phyloP scores from a whole-genome alignment of 345 rosid genomes.

The Rhizophora apiculata region DNA sequence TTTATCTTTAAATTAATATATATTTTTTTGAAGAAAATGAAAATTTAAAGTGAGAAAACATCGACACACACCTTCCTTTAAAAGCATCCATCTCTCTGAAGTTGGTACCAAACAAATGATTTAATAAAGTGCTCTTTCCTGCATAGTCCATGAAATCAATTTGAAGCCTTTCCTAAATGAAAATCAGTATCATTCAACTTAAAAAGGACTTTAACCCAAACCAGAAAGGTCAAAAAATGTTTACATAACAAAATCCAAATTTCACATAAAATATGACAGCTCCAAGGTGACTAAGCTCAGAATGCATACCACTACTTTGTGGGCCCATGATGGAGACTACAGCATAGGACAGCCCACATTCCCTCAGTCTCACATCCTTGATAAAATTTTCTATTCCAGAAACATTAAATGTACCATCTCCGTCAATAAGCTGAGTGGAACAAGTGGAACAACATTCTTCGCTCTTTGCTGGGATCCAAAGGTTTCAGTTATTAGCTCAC shows the following conservation, averaged over 20 bases:
- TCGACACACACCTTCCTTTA: slow-evolving; percentile 73
- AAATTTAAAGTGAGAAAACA: slow-evolving; percentile 5
- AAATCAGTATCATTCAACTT: neutral
- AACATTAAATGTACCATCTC: slow-evolving; percentile 75
- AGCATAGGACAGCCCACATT: slow-evolving; percentile 93
- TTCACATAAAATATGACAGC: neutral
- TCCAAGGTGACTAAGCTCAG: neutral
- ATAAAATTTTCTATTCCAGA: slow-evolving; percentile 68
- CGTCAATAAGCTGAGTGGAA: slow-evolving; percentile 92
- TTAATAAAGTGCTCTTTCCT: slow-evolving; percentile 97
- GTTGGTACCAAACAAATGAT: slow-evolving; percentile 83
- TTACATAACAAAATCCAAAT: neutral
- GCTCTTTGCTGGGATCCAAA: slow-evolving; percentile 32
- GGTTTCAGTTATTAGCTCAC: neutral
- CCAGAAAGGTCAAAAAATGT: neutral
- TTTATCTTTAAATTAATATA: neutral
- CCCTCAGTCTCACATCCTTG: slow-evolving; percentile 66
- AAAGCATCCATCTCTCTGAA: slow-evolving; percentile 99
- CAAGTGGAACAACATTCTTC: slow-evolving; percentile 69
- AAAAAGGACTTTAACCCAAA: neutral
- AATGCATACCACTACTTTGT: slow-evolving; percentile 88
- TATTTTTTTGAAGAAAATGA: neutral
- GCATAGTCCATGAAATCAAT: slow-evolving; percentile 32
- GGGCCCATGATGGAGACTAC: slow-evolving; percentile 99
- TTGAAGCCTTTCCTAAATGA: slow-evolving; percentile 15